A percentile compares a stretch with the other conserved stretches of the same genome.
These are phyloP conservation scores for Bipolaris oryzae DNA, from an alignment of 2,329 filamentous ascomycete species.

Conservation along the genomic window DNA sequence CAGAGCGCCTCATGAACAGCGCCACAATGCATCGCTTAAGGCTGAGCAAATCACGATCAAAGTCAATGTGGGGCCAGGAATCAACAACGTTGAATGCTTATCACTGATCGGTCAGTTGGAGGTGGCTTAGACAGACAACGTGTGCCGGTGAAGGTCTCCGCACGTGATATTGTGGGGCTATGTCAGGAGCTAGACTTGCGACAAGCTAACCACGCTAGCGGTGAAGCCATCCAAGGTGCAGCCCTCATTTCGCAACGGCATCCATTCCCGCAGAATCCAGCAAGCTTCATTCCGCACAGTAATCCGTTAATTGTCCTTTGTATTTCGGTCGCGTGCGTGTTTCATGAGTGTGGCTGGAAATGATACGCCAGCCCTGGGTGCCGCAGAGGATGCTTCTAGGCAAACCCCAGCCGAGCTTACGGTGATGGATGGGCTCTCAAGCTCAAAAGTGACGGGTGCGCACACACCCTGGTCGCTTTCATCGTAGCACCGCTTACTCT, in stretches of 20 bases:
- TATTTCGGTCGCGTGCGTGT: conserved; percentile 21
- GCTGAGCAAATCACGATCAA: conserved; percentile 6
- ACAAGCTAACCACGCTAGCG: conserved; percentile 5
- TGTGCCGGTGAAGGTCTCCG: background rate
- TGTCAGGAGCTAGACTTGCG: conserved; percentile 2
- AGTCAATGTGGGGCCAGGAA: background rate
- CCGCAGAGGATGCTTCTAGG: conserved; percentile 42
- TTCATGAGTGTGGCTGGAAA: conserved; percentile 48
- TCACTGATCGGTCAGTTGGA: background rate
- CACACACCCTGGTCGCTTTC: conserved; percentile 14
- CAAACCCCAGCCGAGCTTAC: conserved; percentile 36
- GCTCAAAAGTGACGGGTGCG: conserved; percentile 59
- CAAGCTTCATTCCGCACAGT: conserved; percentile 22
- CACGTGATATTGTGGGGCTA: conserved; percentile 1
- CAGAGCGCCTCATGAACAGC: conserved; percentile 10
- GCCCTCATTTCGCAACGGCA: conserved; percentile 30
- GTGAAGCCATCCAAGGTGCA: conserved; percentile 24
- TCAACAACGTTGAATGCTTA: conserved; percentile 3
- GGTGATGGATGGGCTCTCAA: conserved; percentile 52
- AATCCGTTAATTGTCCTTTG: conserved; percentile 6
- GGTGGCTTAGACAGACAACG: background rate
- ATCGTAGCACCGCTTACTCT: conserved; percentile 26
- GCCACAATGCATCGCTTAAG: conserved; percentile 22
- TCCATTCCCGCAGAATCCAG: conserved; percentile 27
- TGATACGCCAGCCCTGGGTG: conserved; percentile 47